Base-by-base conservation (phyloP, 1,139 yeast species). In the Debaryomycetaceae sp. region DNA sequence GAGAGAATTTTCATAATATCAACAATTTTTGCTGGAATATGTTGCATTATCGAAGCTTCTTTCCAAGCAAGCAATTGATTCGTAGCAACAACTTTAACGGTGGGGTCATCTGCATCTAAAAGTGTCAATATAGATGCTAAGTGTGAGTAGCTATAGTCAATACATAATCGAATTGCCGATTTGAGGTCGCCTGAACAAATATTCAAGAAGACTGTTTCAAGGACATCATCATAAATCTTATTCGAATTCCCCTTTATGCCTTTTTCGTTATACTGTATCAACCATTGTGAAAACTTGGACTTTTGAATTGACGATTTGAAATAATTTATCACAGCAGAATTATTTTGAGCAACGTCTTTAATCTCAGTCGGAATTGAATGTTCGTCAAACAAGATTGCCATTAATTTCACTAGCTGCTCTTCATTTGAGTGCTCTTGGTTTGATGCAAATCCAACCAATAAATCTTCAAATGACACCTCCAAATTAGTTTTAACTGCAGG, bases 61-160 rank as follows among this genome's bases (percentile, higher is more conserved):
- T 58, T 55, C 98, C 98, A 91, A 37, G 74, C 78, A 3, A 66
- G 63, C 17, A 91, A 60, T 58, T 89, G 96, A 30, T 64, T 61
- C 5, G 56, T 49, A 0, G 96, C 91, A 40, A 79, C 65, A 1
- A 55, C 53, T 41, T 74, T 69, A 1, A 85, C 81, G 1, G 72
- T 67, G 1, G 70, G 70, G 49, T 82, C 86, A 47, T 83, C 81
- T 0, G 92, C 77, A 33, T 87, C 95, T 11, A 85, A 61, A 37
- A 86, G 62, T 0, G 96, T 75, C n/a, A 91, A 61, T 19, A 87
- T 53, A 0, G 78, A 80, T 0, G 95, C 80, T 29, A 91, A 61
- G 57, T 89, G 96, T 7, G 75, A 63, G 51, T 85, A 84, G 9
- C 73, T 73, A 0, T 83, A 61, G 17, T 72, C 65, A 4, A 81